Conservation (phyloP, 1,139 yeast species). For the Zhuliangozyma parablackwelliae region DNA sequence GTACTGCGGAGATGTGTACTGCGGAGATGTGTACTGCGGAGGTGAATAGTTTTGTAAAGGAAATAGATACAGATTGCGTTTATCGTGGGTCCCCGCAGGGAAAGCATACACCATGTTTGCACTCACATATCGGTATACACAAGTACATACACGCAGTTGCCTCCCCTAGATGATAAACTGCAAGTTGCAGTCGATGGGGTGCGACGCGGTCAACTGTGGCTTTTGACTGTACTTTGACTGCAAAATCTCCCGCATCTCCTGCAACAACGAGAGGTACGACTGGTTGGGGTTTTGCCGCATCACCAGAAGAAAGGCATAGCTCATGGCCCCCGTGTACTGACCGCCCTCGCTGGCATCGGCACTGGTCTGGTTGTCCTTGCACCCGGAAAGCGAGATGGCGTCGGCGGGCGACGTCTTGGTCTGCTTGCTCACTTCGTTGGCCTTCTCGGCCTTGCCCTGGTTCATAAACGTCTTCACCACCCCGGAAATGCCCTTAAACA, state of each 20-base stretch:
- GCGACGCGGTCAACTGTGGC: conserved; percentile 83
- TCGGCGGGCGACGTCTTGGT: conserved; percentile 84
- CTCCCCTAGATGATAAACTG: conserved; percentile 37
- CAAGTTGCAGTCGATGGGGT: conserved; percentile 77
- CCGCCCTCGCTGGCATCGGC: conserved; percentile 86
- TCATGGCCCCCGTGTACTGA: conserved; percentile 87
- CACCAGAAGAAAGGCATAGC: conserved; percentile 79
- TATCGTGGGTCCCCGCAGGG: too few species aligned
- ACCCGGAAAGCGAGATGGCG: conserved; percentile 81
- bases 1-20: too few species aligned
- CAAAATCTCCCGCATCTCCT: conserved; percentile 73
- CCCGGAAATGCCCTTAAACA: conserved; percentile 36
- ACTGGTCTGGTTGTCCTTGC: conserved; percentile 77
- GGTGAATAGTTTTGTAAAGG: too few species aligned
- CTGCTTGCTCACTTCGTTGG: conserved; percentile 27
- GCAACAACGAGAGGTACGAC: conserved; percentile 70
- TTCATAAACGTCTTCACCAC: conserved; percentile 44
- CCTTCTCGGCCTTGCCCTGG: conserved; percentile 21
- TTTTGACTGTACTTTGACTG: conserved; percentile 73
- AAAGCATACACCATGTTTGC: not conserved
- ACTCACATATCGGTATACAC: too few species aligned
- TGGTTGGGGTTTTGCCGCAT: conserved; percentile 66
- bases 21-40: too few species aligned
- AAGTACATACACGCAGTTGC: not conserved
- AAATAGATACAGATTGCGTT: not conserved